A percentile compares a stretch with the other conserved stretches of the same genome.
phyloP scores from a whole-genome alignment of 202 grass and related monocot species.

The Schoenoplectus triqueter region DNA sequence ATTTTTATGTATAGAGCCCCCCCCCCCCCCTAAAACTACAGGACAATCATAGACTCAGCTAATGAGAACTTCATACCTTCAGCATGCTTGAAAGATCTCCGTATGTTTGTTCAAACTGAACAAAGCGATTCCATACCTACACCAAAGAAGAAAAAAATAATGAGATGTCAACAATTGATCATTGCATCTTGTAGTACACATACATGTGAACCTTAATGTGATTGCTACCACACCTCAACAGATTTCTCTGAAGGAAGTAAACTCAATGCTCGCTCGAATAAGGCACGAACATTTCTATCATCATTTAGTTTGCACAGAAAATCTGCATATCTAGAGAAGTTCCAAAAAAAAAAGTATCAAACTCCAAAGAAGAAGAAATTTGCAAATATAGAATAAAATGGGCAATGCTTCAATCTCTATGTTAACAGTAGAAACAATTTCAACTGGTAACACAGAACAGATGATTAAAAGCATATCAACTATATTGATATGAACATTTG shows the following conservation, averaged over 20 bases:
- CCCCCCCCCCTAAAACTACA: not conserved
- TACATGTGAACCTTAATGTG: constrained; percentile 14
- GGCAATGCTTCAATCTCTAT: not conserved
- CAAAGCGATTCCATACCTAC: constrained; percentile 93
- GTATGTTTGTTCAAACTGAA: constrained; percentile 80
- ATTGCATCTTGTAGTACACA: constrained; percentile 35
- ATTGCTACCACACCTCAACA: constrained; percentile 57
- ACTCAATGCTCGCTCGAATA: constrained; percentile 94
- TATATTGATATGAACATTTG: constrained; percentile 18
- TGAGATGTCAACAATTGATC: constrained; percentile 39
- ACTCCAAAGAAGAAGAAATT: constrained; percentile 34
- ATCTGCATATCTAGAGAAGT: constrained; percentile 75
- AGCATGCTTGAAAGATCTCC: constrained; percentile 94
- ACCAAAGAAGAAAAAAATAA: constrained; percentile 41
- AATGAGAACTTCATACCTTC: constrained; percentile 56
- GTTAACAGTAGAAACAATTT: not conserved
- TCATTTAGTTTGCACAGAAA: constrained; percentile 96
- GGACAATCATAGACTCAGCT: constrained; percentile 5
- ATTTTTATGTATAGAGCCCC: not conserved
- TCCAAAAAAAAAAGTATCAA: constrained; percentile 38
- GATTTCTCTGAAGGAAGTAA: constrained; percentile 89
- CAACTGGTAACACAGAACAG: constrained; percentile 3
- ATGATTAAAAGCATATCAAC: not conserved
- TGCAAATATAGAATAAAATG: not conserved
- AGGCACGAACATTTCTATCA: constrained; percentile 97